Base-by-base conservation (phyloP, 2,329 filamentous ascomycete species). In the Endothia cerciana region DNA sequence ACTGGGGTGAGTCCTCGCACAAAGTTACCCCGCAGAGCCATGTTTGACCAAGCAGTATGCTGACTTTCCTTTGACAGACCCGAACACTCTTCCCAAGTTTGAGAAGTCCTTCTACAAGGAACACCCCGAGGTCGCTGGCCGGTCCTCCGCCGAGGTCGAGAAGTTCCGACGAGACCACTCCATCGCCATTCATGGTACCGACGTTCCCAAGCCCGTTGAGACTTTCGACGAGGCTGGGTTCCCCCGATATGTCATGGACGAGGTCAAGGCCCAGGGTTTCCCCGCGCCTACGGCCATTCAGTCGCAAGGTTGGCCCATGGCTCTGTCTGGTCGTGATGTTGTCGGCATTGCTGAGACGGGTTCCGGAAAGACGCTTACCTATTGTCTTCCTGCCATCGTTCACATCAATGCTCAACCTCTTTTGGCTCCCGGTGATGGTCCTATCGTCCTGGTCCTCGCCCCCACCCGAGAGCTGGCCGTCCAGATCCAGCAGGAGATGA, bases 51-150 rank as follows among this genome's bases (percentile, higher is more conserved):
- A 65, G 4, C 40, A 60, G 70, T 51, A 65, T 65, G n/a, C 67
- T 53, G 68, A 65, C 73, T 77, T 73, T 76, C 66, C 30, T 36
- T 6, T n/a, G 22, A 25, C 71, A 95, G 95, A 99, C 77, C 74
- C 95, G 63, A 83, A 78, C 74, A 78, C 89, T 7, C 76, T 99
- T 56, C 94, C 95, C 73, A 98, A 98, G 81, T 99, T 99, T 82
- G 95, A 99, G 78, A 99, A 99, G 82, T 94, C 92, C 10, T 99
- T 99, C 83, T 99, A 99, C 87, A 97, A 98, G 84, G 95, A 98
- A 81, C 89, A 95, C 76, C 85, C 90, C 40, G 87, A 88, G 67
- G 94, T 99, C 68, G 80, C 88, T 69, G 83, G 80, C 73, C 92
- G 95, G 75, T 89, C 92, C 15, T 78, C 87, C 51, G 87, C 87